These are phyloP conservation scores for Closterium sp. DNA, from an alignment of 139 green algal genomes.

Conservation along the genomic window DNA sequence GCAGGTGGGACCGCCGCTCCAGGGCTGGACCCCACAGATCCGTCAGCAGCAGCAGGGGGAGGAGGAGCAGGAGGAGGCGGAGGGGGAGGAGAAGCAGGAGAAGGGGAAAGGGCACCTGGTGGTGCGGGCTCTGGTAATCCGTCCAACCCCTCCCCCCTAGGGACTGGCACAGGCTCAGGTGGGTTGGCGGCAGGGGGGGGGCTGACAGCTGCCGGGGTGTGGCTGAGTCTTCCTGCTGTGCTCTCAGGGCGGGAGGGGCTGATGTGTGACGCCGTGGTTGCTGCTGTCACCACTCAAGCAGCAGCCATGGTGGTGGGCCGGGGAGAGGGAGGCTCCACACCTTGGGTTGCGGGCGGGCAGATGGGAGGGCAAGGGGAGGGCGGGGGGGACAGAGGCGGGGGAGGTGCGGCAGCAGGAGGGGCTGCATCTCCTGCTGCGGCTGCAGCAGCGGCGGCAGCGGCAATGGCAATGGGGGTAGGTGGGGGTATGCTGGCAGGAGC, in stretches of 20 bases:
- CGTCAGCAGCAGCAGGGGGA: background rate
- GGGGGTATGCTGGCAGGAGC: background rate
- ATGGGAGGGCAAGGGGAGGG: background rate
- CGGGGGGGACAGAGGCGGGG: background rate
- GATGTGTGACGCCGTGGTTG: background rate
- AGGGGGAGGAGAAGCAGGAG: background rate
- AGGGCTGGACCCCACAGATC: background rate
- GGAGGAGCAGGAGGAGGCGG: background rate
- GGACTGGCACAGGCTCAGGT: background rate
- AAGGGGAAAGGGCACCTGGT: background rate
- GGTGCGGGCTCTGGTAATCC: background rate
- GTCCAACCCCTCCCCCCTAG: no score
- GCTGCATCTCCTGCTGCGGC: background rate
- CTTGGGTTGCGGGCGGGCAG: background rate
- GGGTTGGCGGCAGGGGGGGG: background rate
- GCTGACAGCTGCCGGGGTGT: background rate
- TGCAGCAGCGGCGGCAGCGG: background rate
- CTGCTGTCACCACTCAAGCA: background rate
- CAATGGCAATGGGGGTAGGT: background rate
- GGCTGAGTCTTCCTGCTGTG: background rate
- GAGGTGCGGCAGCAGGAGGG: background rate
- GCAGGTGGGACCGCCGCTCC: background rate
- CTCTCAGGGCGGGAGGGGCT: background rate
- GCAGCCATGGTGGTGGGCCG: background rate
- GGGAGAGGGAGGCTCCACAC: background rate